Evolutionary conservation across 2,329 filamentous ascomycete genomes (phyloP), one percentile per base, ranked within the genome.

Genomic region (Fusarium abutilonis): DNA sequence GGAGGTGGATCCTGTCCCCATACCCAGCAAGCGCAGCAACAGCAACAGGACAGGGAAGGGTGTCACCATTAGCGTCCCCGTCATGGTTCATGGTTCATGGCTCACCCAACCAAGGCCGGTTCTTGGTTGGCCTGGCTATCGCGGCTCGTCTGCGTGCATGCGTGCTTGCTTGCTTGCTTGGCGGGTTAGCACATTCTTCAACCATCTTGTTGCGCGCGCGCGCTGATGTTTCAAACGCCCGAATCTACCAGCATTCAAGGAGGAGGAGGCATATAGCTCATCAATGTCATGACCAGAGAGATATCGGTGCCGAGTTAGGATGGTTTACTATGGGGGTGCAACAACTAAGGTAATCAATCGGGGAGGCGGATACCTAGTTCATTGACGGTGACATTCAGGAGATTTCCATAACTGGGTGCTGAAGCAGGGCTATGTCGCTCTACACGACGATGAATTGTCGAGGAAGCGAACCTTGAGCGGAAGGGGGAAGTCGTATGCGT

Each of bases 61-160:
- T 56, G 48, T 40, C 55, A 36, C 35, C 52, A 29, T 50, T 62
- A 60, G 57, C 50, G 57, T 43, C 63, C 60, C 64, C 50, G 52
- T 55, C 56, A 63, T 69, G 45, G 68, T 69, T 69, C 62, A 47
- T 57, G 65, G 64, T 54, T 55, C 56, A 63, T 69, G 45, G 68
- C 67, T 69, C 62, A 47, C 59, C 63, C 62, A 52, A 45, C 53
- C 56, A 54, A 55, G 54, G 40, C 57, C 60, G 55, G 53, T 38
- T 49, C 39, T 59, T 35, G 51, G 41, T 59, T 35, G 51, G 23
- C 19, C 54, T 66, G 68, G 68, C 59, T 70, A 70, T 68, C 66
- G 68, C 68, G 68, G 68, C 68, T 70, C 64, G 51, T 52, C 56
- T 66, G 63, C 54, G 53, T 43, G 48, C 65, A 4, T 19, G 19